These are phyloP conservation scores for Jamesozyma spencerorum DNA, from an alignment of 805 yeast species.

Conservation along the genomic window DNA sequence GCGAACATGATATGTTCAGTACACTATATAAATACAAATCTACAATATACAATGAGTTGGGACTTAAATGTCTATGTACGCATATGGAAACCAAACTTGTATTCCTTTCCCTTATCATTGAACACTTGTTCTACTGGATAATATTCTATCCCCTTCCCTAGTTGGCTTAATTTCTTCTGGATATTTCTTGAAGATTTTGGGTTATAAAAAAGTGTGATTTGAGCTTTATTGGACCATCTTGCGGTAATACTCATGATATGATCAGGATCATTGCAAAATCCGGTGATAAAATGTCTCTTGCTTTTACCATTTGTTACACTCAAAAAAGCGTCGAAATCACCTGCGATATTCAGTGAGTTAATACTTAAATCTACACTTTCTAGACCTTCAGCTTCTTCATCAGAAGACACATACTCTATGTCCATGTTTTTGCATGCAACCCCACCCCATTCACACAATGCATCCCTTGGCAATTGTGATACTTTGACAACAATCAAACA, in stretches of 20 bases:
- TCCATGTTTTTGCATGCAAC: conserved; percentile 35
- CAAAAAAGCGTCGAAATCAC: neutral
- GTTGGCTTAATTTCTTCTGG: neutral
- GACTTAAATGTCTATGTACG: neutral
- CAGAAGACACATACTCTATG: conserved; percentile 36
- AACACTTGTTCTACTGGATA: conserved; percentile 23
- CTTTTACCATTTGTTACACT: neutral
- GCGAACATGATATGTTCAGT: no score
- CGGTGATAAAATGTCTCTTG: conserved; percentile 14
- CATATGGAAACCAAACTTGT: conserved; percentile 16
- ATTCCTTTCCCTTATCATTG: conserved; percentile 16
- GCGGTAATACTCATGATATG: conserved; percentile 6
- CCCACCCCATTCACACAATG: conserved; percentile 72
- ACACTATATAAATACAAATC: no score
- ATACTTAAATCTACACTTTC: neutral
- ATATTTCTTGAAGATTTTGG: neutral
- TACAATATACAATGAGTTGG: no score
- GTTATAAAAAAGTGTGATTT: conserved; percentile 16
- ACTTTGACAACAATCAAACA: conserved; percentile 46
- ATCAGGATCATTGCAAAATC: conserved; percentile 10
- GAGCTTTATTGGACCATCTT: conserved; percentile 2
- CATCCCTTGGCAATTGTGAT: conserved; percentile 49
- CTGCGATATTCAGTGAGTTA: neutral
- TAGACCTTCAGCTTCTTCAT: conserved; percentile 18
- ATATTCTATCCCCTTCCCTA: conserved; percentile 12